A percentile compares a stretch with the other conserved stretches of the same genome.
Evolutionary conservation across 2,329 filamentous ascomycete species (phyloP).

Genomic region (Phaeosphaeria sp.): DNA sequence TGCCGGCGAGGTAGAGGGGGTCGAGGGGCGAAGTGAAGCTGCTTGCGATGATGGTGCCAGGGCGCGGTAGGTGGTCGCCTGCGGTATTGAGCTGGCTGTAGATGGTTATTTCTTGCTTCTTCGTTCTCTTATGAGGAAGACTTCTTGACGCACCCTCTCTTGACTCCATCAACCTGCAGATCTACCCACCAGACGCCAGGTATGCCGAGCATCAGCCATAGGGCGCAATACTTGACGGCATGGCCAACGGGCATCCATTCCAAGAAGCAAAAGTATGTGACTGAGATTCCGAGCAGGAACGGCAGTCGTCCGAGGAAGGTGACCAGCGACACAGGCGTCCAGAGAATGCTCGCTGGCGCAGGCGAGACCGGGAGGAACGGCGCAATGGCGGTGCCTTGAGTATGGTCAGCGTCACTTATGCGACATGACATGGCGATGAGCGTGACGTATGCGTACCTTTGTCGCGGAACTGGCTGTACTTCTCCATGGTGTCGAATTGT

Average conservation of each 20-base stretch:
- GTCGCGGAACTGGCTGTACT: slow-evolving; percentile 91
- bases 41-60: slow-evolving; percentile 82
- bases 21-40: slow-evolving; percentile 94
- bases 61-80: slow-evolving; percentile 72
- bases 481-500: slow-evolving; percentile 71
- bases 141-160: slow-evolving; percentile 70
- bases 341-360: slow-evolving; percentile 65
- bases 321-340: slow-evolving; percentile 69
- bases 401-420: slow-evolving; percentile 11
- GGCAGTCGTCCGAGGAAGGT: slow-evolving; percentile 84
- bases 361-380: slow-evolving; percentile 87
- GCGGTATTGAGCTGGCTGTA: slow-evolving; percentile 26
- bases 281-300: slow-evolving; percentile 71
- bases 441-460: slow-evolving; percentile 64
- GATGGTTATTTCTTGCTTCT: slow-evolving; percentile 6
- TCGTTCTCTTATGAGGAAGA: not conserved
- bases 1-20: slow-evolving; percentile 88
- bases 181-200: slow-evolving; percentile 98
- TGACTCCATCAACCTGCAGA: slow-evolving; percentile 95
- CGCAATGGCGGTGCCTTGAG: slow-evolving; percentile 89
- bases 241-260: slow-evolving; percentile 79
- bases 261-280: slow-evolving; percentile 79
- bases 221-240: slow-evolving; percentile 76
- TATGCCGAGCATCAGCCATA: slow-evolving; percentile 87
- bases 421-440: not conserved